Percentiles rank a stretch among this genome's conserved stretches.
These are phyloP conservation scores for Rhododendron mucronatum DNA, from an alignment of 148 eudicot genomes.

Conservation along the genomic window DNA sequence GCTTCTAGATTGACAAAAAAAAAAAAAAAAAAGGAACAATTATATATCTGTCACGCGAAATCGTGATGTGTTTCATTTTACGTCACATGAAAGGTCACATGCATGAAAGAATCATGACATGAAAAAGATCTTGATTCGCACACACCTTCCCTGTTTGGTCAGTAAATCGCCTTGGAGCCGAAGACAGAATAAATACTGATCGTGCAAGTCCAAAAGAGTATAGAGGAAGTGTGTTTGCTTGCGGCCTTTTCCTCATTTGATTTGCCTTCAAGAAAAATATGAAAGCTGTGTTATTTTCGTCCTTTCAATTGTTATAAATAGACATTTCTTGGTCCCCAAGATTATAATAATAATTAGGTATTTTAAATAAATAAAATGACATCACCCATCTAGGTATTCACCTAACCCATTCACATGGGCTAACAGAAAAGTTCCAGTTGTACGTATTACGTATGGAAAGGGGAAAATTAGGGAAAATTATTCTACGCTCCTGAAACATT, in stretches of 20 bases:
- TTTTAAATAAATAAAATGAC: background rate
- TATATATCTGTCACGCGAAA: too few species aligned
- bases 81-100: too few species aligned
- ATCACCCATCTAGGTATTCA: background rate
- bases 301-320: background rate
- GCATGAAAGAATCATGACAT: too few species aligned
- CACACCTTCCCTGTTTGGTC: too few species aligned
- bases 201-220: background rate
- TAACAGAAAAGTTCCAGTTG: background rate
- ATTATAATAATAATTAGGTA: background rate
- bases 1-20: too few species aligned
- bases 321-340: background rate
- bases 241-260: background rate
- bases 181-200: background rate
- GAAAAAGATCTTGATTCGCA: too few species aligned
- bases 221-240: background rate
- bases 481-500: background rate
- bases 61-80: too few species aligned
- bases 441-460: too few species aligned
- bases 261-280: background rate
- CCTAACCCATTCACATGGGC: background rate
- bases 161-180: background rate
- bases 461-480: background rate
- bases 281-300: background rate
- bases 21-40: too few species aligned